Conservation (phyloP, 441 rosid species). For the Viola pubescens region DNA sequence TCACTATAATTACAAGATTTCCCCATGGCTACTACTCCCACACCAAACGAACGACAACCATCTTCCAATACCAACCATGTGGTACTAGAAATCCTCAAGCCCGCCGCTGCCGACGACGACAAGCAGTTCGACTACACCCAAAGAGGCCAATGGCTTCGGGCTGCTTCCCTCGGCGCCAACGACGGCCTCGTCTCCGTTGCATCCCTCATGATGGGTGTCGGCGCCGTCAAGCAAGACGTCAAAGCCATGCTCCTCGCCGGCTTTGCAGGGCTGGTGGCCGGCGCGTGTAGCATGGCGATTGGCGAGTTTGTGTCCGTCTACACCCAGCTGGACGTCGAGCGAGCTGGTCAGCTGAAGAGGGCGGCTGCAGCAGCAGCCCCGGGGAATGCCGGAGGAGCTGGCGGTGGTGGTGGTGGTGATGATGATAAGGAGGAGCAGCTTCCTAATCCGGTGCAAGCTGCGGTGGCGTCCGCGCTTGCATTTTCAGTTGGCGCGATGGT, state of each 20-base stretch:
- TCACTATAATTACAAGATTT: neutral
- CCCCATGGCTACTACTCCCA: neutral
- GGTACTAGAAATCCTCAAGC: neutral
- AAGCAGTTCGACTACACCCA: slow-evolving; percentile 61
- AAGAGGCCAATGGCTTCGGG: slow-evolving; percentile 88
- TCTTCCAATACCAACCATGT: neutral
- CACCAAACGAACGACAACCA: neutral
- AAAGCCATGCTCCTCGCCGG: slow-evolving; percentile 78
- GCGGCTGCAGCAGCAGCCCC: slow-evolving; percentile 3
- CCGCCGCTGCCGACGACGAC: neutral
- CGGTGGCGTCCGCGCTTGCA: slow-evolving; percentile 71
- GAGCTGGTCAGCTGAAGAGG: slow-evolving; percentile 55
- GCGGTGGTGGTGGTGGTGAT: slow-evolving; percentile 28
- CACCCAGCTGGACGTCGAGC: slow-evolving; percentile 67
- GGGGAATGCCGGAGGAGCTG: neutral
- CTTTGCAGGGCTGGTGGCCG: slow-evolving; percentile 78
- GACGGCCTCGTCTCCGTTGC: slow-evolving; percentile 84
- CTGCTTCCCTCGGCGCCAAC: slow-evolving; percentile 83
- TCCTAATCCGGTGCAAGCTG: slow-evolving; percentile 73
- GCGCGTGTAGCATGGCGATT: slow-evolving; percentile 94
- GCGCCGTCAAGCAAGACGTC: slow-evolving; percentile 67
- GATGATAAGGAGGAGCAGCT: slow-evolving; percentile 13
- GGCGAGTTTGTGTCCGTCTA: slow-evolving; percentile 93
- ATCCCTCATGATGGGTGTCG: slow-evolving; percentile 81
- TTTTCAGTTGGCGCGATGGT: slow-evolving; percentile 73